These are phyloP conservation scores for Ascoidea tarda DNA, from an alignment of 805 yeast genomes.

Conservation along the genomic window DNA sequence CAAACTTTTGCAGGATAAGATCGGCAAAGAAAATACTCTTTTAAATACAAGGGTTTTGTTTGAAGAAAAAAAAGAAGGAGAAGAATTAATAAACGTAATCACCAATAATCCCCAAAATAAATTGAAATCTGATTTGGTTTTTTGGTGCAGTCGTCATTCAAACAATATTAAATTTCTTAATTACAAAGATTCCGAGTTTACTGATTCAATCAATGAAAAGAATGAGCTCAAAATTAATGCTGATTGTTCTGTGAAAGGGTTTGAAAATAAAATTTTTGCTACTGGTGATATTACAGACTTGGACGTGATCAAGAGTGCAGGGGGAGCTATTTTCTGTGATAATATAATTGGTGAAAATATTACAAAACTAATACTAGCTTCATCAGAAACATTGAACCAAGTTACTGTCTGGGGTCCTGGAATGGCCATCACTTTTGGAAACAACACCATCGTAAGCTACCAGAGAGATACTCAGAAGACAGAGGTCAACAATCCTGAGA, in stretches of 20 bases:
- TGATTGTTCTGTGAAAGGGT: slow-evolving; percentile 13
- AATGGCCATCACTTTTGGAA: neutral
- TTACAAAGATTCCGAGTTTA: slow-evolving; percentile 10
- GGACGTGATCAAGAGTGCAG: slow-evolving; percentile 26
- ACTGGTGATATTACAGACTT: slow-evolving; percentile 23
- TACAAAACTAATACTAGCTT: no score
- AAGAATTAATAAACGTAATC: slow-evolving; percentile 7
- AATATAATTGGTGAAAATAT: neutral
- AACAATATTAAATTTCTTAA: slow-evolving; percentile 20
- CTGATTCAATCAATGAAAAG: slow-evolving; percentile 13
- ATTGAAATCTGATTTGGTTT: slow-evolving; percentile 18
- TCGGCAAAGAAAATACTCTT: slow-evolving; percentile 13
- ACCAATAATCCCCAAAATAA: slow-evolving; percentile 11
- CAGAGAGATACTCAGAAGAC: neutral
- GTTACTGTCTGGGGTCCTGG: neutral
- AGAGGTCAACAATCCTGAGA: slow-evolving; percentile 1
- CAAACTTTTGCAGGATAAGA: slow-evolving; percentile 8
- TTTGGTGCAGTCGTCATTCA: slow-evolving; percentile 23
- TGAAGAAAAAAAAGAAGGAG: slow-evolving; percentile 13
- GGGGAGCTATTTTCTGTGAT: slow-evolving; percentile 18
- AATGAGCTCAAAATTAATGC: slow-evolving; percentile 15
- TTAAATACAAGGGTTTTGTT: slow-evolving; percentile 20
- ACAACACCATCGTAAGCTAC: neutral
- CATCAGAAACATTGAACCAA: no score
- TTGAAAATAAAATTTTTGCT: slow-evolving; percentile 18